Conservation (phyloP, 2,329 filamentous ascomycete genomes). For the Alternaria burnsii region DNA sequence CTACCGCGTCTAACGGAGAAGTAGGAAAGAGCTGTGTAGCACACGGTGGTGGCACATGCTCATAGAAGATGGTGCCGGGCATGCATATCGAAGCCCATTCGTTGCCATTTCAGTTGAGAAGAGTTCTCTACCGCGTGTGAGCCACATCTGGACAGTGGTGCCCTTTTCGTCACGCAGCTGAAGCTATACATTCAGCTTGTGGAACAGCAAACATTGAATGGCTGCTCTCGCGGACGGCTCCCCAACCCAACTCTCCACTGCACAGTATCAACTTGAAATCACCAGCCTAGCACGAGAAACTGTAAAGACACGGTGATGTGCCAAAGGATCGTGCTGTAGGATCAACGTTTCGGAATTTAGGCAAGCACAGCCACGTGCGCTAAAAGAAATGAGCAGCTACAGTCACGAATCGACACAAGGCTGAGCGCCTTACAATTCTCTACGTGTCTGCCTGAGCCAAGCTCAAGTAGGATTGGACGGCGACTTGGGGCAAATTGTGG, state of each 20-base stretch:
- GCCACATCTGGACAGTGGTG: conserved; percentile 27
- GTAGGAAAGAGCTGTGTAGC: conserved; percentile 20
- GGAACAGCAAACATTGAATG: conserved; percentile 18
- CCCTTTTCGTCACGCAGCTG: conserved; percentile 32
- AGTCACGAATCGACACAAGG: conserved; percentile 24
- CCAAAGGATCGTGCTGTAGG: conserved; percentile 18
- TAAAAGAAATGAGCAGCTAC: conserved; percentile 35
- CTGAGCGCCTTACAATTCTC: conserved; percentile 29
- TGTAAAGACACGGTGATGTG: conserved; percentile 14
- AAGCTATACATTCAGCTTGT: conserved; percentile 33
- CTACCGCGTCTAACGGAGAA: conserved; percentile 11
- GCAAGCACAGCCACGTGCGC: conserved; percentile 43
- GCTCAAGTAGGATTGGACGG: conserved; percentile 22
- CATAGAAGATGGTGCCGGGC: conserved; percentile 15
- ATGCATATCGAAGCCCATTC: conserved; percentile 21
- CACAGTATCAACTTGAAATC: background rate
- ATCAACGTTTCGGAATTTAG: conserved; percentile 21
- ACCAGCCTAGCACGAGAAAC: background rate
- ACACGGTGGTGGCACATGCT: conserved; percentile 39
- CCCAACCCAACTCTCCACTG: background rate
- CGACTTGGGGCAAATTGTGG: conserved; percentile 18
- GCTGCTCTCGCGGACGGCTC: conserved; percentile 11
- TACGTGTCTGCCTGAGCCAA: conserved; percentile 34
- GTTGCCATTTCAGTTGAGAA: conserved; percentile 19
- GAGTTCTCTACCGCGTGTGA: conserved; percentile 28